phyloP scores from a whole-genome alignment of 768 basidiomycete genomes.

The Kwoniella mangroviensis region DNA sequence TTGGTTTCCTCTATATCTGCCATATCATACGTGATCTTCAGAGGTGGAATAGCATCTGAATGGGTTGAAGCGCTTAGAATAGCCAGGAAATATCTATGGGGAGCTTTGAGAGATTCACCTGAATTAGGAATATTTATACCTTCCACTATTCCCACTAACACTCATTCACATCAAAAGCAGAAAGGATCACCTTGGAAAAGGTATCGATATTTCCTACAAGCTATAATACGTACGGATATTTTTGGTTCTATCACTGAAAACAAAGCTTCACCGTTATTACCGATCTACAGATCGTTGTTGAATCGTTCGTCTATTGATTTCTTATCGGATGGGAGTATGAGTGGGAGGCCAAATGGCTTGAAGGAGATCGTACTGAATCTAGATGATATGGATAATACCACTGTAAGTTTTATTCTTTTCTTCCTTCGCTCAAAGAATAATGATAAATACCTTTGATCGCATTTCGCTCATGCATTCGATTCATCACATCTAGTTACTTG shows the following conservation, averaged over 20 bases:
- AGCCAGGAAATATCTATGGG: slow-evolving; percentile 2
- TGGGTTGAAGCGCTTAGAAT: neutral
- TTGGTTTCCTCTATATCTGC: slow-evolving; percentile 1
- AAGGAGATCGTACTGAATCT: neutral
- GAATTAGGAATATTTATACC: neutral
- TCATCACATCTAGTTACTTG: neutral
- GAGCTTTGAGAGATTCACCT: neutral
- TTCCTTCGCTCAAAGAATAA: neutral
- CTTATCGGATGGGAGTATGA: neutral
- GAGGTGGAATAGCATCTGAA: neutral
- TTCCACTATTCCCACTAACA: neutral
- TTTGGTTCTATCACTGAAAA: slow-evolving; percentile 1
- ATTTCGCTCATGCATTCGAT: neutral
- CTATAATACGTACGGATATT: slow-evolving; percentile 7
- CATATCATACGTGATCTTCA: slow-evolving; percentile 7
- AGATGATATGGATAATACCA: slow-evolving; percentile 8
- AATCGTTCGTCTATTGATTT: neutral
- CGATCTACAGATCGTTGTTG: slow-evolving; percentile 1
- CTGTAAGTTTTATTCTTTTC: neutral
- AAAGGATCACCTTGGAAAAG: neutral
- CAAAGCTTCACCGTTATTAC: slow-evolving; percentile 6
- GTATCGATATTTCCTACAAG: neutral
- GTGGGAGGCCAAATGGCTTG: neutral
- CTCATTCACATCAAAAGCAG: neutral
- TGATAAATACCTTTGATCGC: neutral